phyloP scores from a whole-genome alignment of 2,329 filamentous ascomycete species.

The Orbilia quercus region DNA sequence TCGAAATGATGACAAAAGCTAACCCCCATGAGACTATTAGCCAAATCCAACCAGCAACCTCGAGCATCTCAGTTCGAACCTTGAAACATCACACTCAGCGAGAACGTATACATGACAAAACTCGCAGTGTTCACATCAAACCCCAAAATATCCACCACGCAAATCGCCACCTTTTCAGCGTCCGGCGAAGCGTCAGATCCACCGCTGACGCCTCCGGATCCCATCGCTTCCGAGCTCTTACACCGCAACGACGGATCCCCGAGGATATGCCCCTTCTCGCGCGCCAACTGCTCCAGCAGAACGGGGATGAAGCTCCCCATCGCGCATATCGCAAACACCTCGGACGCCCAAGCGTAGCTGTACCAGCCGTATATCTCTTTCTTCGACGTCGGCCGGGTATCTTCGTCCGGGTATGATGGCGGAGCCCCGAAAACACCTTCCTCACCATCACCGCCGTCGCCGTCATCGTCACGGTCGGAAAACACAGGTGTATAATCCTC shows the following conservation, averaged over 20 bases:
- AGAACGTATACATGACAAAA: conserved; percentile 99
- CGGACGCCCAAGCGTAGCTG: conserved; percentile 92
- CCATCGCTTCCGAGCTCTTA: conserved; percentile 58
- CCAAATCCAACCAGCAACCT: background rate
- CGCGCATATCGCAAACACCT: conserved; percentile 94
- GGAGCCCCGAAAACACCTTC: conserved; percentile 58
- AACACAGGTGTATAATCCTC: conserved; percentile 60
- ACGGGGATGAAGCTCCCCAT: conserved; percentile 95
- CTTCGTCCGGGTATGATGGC: conserved; percentile 80
- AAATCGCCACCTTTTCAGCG: conserved; percentile 68
- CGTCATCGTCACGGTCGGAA: conserved; percentile 46
- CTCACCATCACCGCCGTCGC: conserved; percentile 17
- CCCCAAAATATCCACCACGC: conserved; percentile 83
- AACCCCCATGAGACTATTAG: conserved; percentile 7
- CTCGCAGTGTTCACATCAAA: conserved; percentile 92
- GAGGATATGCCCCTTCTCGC: conserved; percentile 88
- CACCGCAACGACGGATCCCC: conserved; percentile 82
- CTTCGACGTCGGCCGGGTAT: conserved; percentile 84
- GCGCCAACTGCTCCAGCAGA: conserved; percentile 88
- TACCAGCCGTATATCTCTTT: conserved; percentile 96
- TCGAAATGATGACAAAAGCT: conserved; percentile 84
- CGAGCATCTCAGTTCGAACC: conserved; percentile 10
- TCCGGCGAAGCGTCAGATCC: conserved; percentile 11
- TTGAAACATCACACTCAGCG: conserved; percentile 75
- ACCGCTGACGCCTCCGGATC: conserved; percentile 30